A percentile compares a stretch with the other conserved stretches of the same genome.
These are phyloP conservation scores for Calonectria montana DNA, from an alignment of 2,329 filamentous ascomycete species.

Conservation along the genomic window DNA sequence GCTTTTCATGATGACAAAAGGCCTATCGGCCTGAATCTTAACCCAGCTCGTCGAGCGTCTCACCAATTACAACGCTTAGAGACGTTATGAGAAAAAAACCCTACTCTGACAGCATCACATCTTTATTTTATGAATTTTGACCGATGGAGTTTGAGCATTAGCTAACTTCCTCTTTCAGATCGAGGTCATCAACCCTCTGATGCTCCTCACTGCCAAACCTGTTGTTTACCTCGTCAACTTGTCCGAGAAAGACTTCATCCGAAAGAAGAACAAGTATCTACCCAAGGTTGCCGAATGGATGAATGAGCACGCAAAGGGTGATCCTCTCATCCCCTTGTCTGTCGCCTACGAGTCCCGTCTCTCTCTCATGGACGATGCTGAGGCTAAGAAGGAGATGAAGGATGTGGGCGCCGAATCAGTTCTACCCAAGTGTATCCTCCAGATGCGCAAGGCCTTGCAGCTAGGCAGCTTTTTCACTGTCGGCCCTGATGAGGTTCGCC, in stretches of 20 bases:
- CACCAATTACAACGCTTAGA: slow-evolving; percentile 77
- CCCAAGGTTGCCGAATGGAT: slow-evolving; percentile 95
- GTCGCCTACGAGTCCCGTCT: slow-evolving; percentile 94
- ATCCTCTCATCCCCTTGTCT: slow-evolving; percentile 93
- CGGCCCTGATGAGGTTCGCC: slow-evolving; percentile 93
- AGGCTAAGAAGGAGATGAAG: slow-evolving; percentile 88
- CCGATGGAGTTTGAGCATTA: slow-evolving; percentile 10
- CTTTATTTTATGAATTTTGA: slow-evolving; percentile 10
- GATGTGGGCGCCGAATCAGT: slow-evolving; percentile 86
- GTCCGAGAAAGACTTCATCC: slow-evolving; percentile 95
- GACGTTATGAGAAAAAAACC: slow-evolving; percentile 84
- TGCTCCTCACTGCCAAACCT: slow-evolving; percentile 95
- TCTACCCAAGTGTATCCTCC: slow-evolving; percentile 89
- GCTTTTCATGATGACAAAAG: slow-evolving; percentile 95
- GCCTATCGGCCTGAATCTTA: slow-evolving; percentile 90
- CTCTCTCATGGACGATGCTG: slow-evolving; percentile 82
- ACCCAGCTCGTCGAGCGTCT: slow-evolving; percentile 99
- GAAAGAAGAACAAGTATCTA: slow-evolving; percentile 99
- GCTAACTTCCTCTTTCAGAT: slow-evolving; percentile 68
- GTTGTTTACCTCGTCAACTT: slow-evolving; percentile 98
- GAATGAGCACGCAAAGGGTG: slow-evolving; percentile 87
- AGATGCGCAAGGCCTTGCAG: slow-evolving; percentile 93
- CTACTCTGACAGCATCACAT: slow-evolving; percentile 69
- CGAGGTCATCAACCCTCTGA: slow-evolving; percentile 96
- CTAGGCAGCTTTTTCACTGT: slow-evolving; percentile 98